A percentile compares a stretch with the other conserved stretches of the same genome.
Evolutionary conservation across 441 rosid genomes (phyloP).

Genomic region (Populus trichocarpa): DNA sequence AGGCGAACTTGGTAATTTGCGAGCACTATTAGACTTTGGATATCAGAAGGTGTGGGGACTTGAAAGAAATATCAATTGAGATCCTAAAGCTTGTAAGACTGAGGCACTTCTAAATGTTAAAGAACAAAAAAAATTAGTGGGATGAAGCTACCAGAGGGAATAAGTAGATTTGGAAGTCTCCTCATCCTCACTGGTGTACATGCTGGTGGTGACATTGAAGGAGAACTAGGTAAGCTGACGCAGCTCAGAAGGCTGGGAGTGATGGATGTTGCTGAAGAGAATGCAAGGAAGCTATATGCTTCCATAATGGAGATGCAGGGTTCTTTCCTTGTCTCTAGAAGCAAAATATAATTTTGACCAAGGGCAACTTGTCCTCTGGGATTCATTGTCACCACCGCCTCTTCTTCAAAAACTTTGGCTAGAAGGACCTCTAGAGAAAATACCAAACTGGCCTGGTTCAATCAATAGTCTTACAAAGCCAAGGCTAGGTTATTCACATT

Average conservation of each 20-base stretch:
- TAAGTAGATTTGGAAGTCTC: constrained; percentile 25
- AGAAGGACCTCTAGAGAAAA: constrained; percentile 25
- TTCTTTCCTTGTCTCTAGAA: constrained; percentile 30
- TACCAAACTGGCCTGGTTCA: constrained; percentile 35
- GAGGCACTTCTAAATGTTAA: constrained; percentile 34
- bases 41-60: constrained; percentile 33
- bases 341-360: constrained; percentile 10
- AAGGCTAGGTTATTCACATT: constrained; percentile 29
- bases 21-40: constrained; percentile 33
- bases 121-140: constrained; percentile 19
- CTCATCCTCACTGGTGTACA: constrained; percentile 34
- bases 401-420: constrained; percentile 32
- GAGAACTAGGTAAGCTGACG: constrained; percentile 26
- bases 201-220: constrained; percentile 23
- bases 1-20: constrained; percentile 21
- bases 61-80: constrained; percentile 18
- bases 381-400: constrained; percentile 36
- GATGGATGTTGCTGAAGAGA: constrained; percentile 30
- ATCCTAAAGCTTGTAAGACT: constrained; percentile 22
- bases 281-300: constrained; percentile 23
- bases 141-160: constrained; percentile 30
- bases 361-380: constrained; percentile 19
- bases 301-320: constrained; percentile 32
- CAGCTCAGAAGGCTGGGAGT: constrained; percentile 36
- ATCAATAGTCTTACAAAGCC: constrained; percentile 33